Conservation (phyloP, 768 basidiomycete species). For the Tricholoma sp. region DNA sequence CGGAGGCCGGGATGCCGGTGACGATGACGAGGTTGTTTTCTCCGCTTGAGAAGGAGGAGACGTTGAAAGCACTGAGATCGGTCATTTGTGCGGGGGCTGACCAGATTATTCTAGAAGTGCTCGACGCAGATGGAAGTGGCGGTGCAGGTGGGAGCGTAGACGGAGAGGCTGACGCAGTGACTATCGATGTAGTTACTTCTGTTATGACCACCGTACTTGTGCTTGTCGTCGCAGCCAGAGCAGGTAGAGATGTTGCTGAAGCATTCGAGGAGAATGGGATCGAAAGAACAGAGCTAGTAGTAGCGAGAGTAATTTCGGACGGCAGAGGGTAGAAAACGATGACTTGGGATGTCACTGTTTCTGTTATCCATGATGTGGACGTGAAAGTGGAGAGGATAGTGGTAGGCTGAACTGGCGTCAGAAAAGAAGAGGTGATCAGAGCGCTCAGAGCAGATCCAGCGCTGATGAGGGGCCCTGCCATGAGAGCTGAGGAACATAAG, state of each 20-base stretch:
- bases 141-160: conserved; percentile 3
- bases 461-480: neutral
- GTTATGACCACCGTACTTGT: conserved; percentile 17
- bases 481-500: neutral
- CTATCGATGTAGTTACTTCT: conserved; percentile 15
- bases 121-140: conserved; percentile 4
- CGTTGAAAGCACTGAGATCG: conserved; percentile 54
- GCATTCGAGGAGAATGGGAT: neutral
- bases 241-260: neutral
- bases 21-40: conserved; percentile 52
- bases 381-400: neutral
- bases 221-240: neutral
- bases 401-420: neutral
- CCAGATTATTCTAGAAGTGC: conserved; percentile 37
- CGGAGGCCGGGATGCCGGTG: conserved; percentile 36
- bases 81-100: conserved; percentile 45
- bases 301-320: neutral
- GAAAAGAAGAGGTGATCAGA: neutral
- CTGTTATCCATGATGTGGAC: neutral
- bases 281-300: neutral
- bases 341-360: neutral
- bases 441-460: neutral
- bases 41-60: conserved; percentile 52
- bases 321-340: neutral
- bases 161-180: conserved; percentile 15